Evolutionary conservation across 1,284 basidiomycete species (phyloP), one percentile per base, ranked within the genome.

Genomic region (Moesziomyces parantarcticus): DNA sequence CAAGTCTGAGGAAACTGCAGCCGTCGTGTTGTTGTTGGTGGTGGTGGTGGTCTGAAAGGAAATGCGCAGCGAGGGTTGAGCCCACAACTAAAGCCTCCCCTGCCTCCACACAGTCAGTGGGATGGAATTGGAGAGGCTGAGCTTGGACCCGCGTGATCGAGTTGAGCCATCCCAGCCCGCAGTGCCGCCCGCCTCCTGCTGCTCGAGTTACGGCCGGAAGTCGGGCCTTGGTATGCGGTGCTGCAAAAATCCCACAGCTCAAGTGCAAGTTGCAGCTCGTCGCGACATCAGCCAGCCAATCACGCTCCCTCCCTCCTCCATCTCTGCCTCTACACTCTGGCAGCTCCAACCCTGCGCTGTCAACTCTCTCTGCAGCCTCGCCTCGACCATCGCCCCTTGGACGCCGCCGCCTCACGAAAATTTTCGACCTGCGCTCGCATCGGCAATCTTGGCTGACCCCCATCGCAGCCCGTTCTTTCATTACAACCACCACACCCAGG

Each of bases 201-300:
- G 10, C 29, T 32, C 29, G 29, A 32, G 10, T 32, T 32, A 13
- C 29, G 29, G 29, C 36, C 36, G 18, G 36, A 39, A 39, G 18
- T 39, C 16, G 36, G 18, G 29, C 29, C 11, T 11, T 11, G 11
- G 29, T 11, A 32, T 2, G 4, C 2, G 7, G 16, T 39, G 16
- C n/a, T n/a, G n/a, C n/a, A n/a, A n/a, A 39, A 16, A 39, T 16
- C 14, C 11, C 6, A 5, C 16, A 18, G 36, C 1, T 16, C 7
- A 39, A 39, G 18, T n/a, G 16, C 41, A 43, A 43, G n/a, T 43
- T 23, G 20, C 41, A 43, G n/a, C n/a, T 23, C n/a, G 41, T 13
- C 41, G 41, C 21, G 41, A 39, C 18, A 9, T n/a, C 36, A 18
- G 14, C 16, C 43, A 51, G 36, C 60, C 60, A 63, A 63, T 63